These are phyloP conservation scores for Adenanthera pavonina DNA, from an alignment of 306 rosid genomes.

Conservation along the genomic window DNA sequence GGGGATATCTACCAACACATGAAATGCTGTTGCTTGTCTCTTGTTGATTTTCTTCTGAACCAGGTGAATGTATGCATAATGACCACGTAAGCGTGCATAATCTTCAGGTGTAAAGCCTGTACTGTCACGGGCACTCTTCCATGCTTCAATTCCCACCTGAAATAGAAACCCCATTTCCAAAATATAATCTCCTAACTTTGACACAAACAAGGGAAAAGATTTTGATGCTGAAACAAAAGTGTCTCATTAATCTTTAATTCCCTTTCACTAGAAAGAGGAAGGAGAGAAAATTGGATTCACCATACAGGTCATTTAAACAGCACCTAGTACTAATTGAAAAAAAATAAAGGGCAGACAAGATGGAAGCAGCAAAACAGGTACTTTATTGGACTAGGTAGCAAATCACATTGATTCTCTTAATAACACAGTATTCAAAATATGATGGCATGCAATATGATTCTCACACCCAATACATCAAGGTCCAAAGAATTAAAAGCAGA, in stretches of 20 bases:
- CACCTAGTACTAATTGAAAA: neutral
- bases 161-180: slow-evolving; percentile 16
- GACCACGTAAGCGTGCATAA: slow-evolving; percentile 76
- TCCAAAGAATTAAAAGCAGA: slow-evolving; percentile 14
- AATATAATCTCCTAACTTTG: neutral
- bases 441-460: neutral
- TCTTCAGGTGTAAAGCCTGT: slow-evolving; percentile 88
- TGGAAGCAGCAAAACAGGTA: neutral
- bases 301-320: slow-evolving; percentile 31
- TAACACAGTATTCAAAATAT: slow-evolving; percentile 9
- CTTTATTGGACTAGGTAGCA: slow-evolving; percentile 8
- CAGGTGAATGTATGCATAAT: slow-evolving; percentile 72
- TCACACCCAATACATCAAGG: no score
- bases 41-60: slow-evolving; percentile 78
- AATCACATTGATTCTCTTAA: neutral
- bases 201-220: neutral
- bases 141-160: slow-evolving; percentile 92
- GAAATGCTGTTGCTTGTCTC: slow-evolving; percentile 57
- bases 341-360: slow-evolving; percentile 16
- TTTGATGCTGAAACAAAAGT: slow-evolving; percentile 2
- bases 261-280: neutral
- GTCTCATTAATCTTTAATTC: neutral
- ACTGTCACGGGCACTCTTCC: slow-evolving; percentile 75
- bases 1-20: slow-evolving; percentile 84
- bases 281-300: neutral